Evolutionary conservation across 2,329 filamentous ascomycete genomes (phyloP).

Genomic region (Ophiosphaerella korrae): DNA sequence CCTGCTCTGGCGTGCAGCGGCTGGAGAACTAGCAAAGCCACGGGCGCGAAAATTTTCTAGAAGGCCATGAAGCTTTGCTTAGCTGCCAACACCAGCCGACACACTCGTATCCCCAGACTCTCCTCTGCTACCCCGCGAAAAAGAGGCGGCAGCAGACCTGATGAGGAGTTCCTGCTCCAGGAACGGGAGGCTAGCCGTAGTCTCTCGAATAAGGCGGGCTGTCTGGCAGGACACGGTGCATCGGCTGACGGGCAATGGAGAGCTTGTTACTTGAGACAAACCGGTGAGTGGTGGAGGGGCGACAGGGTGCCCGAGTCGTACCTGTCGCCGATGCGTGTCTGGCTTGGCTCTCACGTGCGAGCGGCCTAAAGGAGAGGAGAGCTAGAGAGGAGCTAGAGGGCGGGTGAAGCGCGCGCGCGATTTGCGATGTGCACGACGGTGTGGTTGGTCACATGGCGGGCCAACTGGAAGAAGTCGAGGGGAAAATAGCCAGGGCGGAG

Average conservation of each 20-base stretch:
- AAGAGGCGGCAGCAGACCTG: constrained; percentile 14
- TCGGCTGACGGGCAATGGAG: constrained; percentile 32
- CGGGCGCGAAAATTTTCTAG: constrained; percentile 3
- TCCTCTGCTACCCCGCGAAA: constrained; percentile 20
- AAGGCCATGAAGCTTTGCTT: background rate
- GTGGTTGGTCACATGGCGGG: constrained; percentile 16
- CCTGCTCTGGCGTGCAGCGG: constrained; percentile 5
- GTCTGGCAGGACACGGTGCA: constrained; percentile 23
- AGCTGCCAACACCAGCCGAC: background rate
- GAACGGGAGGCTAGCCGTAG: constrained; percentile 25
- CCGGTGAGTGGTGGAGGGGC: constrained; percentile 30
- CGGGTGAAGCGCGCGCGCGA: constrained; percentile 17
- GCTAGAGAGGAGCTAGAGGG: background rate
- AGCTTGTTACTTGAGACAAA: constrained; percentile 38
- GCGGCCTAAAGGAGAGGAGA: constrained; percentile 10
- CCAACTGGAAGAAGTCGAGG: constrained; percentile 9
- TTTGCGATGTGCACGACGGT: constrained; percentile 5
- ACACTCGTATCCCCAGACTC: constrained; percentile 15
- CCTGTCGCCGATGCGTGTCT: constrained; percentile 40
- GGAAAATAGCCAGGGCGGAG: constrained; percentile 9
- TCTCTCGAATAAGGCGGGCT: constrained; percentile 12
- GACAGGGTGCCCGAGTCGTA: constrained; percentile 31
- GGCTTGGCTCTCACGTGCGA: constrained; percentile 36
- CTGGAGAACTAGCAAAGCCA: constrained; percentile 5
- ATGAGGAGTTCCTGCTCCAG: constrained; percentile 19